These are phyloP conservation scores for Capsicum baccatum DNA, from an alignment of 257 asterid genomes.

Conservation along the genomic window DNA sequence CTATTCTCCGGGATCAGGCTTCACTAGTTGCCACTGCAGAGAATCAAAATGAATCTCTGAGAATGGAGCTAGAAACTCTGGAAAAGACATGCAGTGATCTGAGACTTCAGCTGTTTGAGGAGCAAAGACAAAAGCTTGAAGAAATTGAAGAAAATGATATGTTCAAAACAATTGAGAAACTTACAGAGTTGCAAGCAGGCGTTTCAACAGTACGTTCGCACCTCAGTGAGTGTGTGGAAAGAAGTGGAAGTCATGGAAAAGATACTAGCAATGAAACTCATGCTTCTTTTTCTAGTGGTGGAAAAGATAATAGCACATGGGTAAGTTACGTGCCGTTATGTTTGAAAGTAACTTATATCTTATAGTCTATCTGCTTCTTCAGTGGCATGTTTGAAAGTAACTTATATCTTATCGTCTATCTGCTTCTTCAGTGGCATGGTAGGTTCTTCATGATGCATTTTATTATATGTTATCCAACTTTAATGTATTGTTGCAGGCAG, in stretches of 20 bases:
- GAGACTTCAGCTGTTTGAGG: constrained; percentile 53
- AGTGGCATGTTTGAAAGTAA: constrained; percentile 26
- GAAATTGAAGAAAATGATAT: constrained; percentile 54
- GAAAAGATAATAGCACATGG: constrained; percentile 41
- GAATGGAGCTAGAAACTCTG: constrained; percentile 48
- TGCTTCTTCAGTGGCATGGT: constrained; percentile 22
- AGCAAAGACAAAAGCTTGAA: constrained; percentile 56
- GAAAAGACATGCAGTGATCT: constrained; percentile 52
- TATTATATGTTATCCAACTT: constrained; percentile 24
- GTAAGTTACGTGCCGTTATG: constrained; percentile 48
- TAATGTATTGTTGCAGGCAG: constrained; percentile 69
- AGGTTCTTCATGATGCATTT: constrained; percentile 25
- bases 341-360: constrained; percentile 23
- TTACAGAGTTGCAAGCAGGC: constrained; percentile 61
- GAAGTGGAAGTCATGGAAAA: constrained; percentile 41
- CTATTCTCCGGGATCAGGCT: constrained; percentile 50
- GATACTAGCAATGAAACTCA: constrained; percentile 34
- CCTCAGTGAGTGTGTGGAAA: constrained; percentile 53
- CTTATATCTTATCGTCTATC: constrained; percentile 24
- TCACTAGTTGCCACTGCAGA: constrained; percentile 50
- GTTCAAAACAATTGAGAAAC: constrained; percentile 63
- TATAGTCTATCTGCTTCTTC: constrained; percentile 25
- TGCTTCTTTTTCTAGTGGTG: constrained; percentile 33
- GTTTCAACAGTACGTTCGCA: constrained; percentile 59
- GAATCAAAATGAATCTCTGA: constrained; percentile 55